phyloP scores from a whole-genome alignment of 2,329 filamentous ascomycete genomes.

The Fusarium sp. region DNA sequence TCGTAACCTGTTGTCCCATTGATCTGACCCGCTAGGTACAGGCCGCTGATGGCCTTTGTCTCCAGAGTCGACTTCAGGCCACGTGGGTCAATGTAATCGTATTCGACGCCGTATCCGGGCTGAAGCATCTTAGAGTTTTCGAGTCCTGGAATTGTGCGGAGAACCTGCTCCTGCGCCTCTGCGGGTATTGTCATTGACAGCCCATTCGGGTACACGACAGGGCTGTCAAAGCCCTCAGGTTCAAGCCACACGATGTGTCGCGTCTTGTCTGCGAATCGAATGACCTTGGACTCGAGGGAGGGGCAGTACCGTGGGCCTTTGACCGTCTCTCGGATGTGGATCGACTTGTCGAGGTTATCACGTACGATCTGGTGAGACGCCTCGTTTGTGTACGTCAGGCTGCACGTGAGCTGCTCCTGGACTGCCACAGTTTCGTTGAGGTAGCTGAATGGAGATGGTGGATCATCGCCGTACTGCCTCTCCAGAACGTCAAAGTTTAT shows the following conservation, averaged over 20 bases:
- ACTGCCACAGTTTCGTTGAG: slow-evolving; percentile 83
- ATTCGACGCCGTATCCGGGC: slow-evolving; percentile 96
- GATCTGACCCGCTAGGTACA: slow-evolving; percentile 95
- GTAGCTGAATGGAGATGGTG: slow-evolving; percentile 91
- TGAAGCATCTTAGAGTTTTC: slow-evolving; percentile 93
- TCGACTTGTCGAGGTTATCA: slow-evolving; percentile 91
- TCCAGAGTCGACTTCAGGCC: slow-evolving; percentile 89
- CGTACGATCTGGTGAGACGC: slow-evolving; percentile 85
- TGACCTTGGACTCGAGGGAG: slow-evolving; percentile 92
- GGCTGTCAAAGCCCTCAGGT: slow-evolving; percentile 90
- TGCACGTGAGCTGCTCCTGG: slow-evolving; percentile 84
- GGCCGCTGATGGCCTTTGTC: slow-evolving; percentile 87
- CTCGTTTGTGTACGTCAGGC: slow-evolving; percentile 87
- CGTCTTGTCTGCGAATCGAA: slow-evolving; percentile 83
- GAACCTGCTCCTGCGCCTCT: slow-evolving; percentile 83
- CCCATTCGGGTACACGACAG: slow-evolving; percentile 94
- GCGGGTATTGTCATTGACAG: slow-evolving; percentile 96
- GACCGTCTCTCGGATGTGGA: slow-evolving; percentile 95
- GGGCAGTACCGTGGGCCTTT: slow-evolving; percentile 96
- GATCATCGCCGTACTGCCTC: slow-evolving; percentile 82
- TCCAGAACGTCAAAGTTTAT: slow-evolving; percentile 82
- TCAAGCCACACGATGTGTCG: slow-evolving; percentile 96
- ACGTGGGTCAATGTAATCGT: slow-evolving; percentile 97
- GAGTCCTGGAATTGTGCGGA: slow-evolving; percentile 88
- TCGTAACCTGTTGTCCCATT: slow-evolving; percentile 99